Base-by-base conservation (phyloP, 2,329 filamentous ascomycete species). In the Beauveria pseudobassiana region DNA sequence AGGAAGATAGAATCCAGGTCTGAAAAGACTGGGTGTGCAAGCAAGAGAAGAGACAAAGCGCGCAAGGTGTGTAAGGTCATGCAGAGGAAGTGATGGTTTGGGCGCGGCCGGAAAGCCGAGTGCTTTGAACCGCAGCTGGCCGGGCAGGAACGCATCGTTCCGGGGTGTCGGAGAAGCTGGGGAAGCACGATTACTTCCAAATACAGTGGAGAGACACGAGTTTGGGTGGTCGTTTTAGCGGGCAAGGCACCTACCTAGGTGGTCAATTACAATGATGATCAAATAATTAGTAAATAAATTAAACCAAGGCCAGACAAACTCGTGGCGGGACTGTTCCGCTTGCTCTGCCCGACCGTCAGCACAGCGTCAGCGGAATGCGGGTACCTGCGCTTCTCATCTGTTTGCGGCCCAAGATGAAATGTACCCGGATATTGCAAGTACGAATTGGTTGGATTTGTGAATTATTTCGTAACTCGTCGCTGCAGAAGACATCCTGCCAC, bases 121-220 rank as follows among this genome's bases (percentile, higher is more conserved):
- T 20, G 45, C 46, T 50, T 55, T 54, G 34, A 59, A 49, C 61
- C 61, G 61, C 24, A 24, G 52, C 56, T 63, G 56, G 61, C 61
- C 61, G 61, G 59, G 48, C 14, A 24, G 12, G 54, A 57, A 46
- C 26, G 43, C 30, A 38, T 16, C 55, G 38, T 49, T 58, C 55
- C 56, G 56, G 56, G 45, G 46, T 42, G 51, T 22, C 18, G 34
- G 46, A 26, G 38, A 60, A 60, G 57, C 40, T 60, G 57, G 57
- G 57, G 57, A 52, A 52, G 48, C 30, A 46, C 54, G 9, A 56
- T n/a, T n/a, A 24, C 12, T 18, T n/a, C 38, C 22, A 46, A 48
- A 6, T 57, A 46, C 54, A 57, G 43, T 57, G 54, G 54, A n/a
- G 42, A 24, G 16, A 28, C 18, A 9, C 40, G 14, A 46, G 18